phyloP scores from a whole-genome alignment of 1,139 yeast species.

The Yamadazyma atmosphaerica region DNA sequence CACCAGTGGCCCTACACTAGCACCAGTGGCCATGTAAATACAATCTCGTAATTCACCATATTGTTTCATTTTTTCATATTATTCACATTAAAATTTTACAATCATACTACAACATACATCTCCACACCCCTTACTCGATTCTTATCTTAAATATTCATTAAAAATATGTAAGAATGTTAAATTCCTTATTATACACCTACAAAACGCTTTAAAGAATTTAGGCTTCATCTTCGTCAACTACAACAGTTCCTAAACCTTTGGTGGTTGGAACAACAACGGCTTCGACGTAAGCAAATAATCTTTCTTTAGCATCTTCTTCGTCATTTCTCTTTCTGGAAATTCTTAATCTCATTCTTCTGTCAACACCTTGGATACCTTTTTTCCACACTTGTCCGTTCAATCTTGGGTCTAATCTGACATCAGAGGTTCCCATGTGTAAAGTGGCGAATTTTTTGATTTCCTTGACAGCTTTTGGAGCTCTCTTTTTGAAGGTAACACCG shows the following conservation, averaged over 20 bases:
- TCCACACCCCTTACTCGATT: background rate
- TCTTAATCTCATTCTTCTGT: slow-evolving; percentile 97
- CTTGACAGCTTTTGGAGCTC: slow-evolving; percentile 99
- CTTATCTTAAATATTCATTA: slow-evolving; percentile 13
- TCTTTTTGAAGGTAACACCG: slow-evolving; percentile 98
- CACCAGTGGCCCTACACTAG: no score
- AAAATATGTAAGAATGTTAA: slow-evolving; percentile 12
- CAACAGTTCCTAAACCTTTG: slow-evolving; percentile 98
- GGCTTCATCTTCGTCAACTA: slow-evolving; percentile 88
- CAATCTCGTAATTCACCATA: no score
- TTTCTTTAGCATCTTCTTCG: slow-evolving; percentile 99
- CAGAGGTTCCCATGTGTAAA: slow-evolving; percentile 98
- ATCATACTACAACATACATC: no score
- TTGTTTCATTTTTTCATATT: no score
- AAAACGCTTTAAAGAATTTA: slow-evolving; percentile 27
- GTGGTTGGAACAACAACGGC: slow-evolving; percentile 92
- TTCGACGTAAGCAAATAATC: slow-evolving; percentile 97
- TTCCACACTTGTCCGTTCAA: slow-evolving; percentile 99
- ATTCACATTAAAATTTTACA: no score
- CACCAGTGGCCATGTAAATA: no score
- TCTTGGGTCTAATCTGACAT: slow-evolving; percentile 98
- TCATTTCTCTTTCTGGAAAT: slow-evolving; percentile 99
- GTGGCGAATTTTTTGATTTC: slow-evolving; percentile 98
- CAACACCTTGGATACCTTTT: slow-evolving; percentile 99
- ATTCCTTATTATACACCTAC: slow-evolving; percentile 20